phyloP scores from a whole-genome alignment of 768 basidiomycete species.

The Lactarius pseudohatsudake region DNA sequence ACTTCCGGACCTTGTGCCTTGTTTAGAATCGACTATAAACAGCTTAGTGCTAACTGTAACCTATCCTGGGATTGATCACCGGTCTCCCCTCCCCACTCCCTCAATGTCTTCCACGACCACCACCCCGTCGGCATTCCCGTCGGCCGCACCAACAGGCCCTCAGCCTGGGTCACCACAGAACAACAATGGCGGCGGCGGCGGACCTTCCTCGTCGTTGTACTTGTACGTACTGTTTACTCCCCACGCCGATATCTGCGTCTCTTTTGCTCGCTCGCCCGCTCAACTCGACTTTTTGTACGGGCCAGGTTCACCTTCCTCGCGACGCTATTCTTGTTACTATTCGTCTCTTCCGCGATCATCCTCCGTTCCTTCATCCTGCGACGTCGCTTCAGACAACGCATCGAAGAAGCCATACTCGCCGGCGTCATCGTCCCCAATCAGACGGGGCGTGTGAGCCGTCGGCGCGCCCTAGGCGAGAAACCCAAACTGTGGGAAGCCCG shows the following conservation, averaged over 20 bases:
- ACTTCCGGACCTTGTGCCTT: not conserved
- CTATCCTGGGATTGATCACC: not conserved
- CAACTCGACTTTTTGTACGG: not conserved
- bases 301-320: slow-evolving; percentile 69
- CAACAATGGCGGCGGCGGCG: slow-evolving; percentile 8
- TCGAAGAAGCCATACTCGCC: slow-evolving; percentile 53
- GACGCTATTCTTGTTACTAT: slow-evolving; percentile 64
- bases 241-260: not conserved
- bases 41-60: too few relatives aligned
- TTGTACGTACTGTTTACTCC: slow-evolving; percentile 24
- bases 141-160: not conserved
- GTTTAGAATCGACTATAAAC: not conserved
- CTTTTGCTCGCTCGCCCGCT: slow-evolving; percentile 10
- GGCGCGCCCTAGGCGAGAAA: slow-evolving; percentile 45
- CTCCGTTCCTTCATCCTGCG: slow-evolving; percentile 62
- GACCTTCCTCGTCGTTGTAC: slow-evolving; percentile 31
- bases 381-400: slow-evolving; percentile 52
- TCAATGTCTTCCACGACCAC: slow-evolving; percentile 19
- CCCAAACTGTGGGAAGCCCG: slow-evolving; percentile 53
- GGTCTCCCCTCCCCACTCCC: not conserved
- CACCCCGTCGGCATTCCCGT: not conserved
- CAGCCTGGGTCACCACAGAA: not conserved
- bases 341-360: slow-evolving; percentile 63
- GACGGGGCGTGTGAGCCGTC: slow-evolving; percentile 34
- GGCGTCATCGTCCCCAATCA: slow-evolving; percentile 47